A percentile compares a stretch with the other conserved stretches of the same genome.
These are phyloP conservation scores for Fraxinus baroniana DNA, from an alignment of 305 asterid genomes.

Conservation along the genomic window DNA sequence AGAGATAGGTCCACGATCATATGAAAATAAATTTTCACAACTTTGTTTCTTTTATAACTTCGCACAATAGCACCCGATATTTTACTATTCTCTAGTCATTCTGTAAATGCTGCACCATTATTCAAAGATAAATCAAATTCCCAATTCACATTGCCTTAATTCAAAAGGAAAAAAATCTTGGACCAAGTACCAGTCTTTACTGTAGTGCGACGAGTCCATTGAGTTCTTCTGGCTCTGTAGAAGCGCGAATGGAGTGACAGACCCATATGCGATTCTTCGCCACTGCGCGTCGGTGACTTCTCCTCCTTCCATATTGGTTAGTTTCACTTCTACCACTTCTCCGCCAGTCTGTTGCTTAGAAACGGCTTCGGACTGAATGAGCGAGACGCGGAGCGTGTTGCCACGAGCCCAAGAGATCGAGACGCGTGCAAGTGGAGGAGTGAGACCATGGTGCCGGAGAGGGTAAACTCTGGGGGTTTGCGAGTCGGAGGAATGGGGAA, in stretches of 20 bases:
- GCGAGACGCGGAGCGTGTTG: conserved; percentile 77
- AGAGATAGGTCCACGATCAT: not conserved
- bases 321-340: conserved; percentile 69
- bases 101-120: not conserved
- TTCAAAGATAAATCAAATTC: conserved; percentile 10
- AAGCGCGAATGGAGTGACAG: conserved; percentile 77
- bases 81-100: not conserved
- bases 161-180: not conserved
- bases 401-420: conserved; percentile 89
- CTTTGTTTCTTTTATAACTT: not conserved
- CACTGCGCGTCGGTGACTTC: conserved; percentile 57
- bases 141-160: conserved; percentile 11
- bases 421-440: conserved; percentile 56
- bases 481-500: conserved; percentile 44
- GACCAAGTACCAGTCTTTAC: conserved; percentile 53
- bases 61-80: not conserved
- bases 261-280: conserved; percentile 74
- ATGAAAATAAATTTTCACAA: not conserved
- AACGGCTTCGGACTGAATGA: conserved; percentile 44
- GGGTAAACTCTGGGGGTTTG: conserved; percentile 44
- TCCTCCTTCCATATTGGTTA: conserved; percentile 45
- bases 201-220: conserved; percentile 33
- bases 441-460: conserved; percentile 48
- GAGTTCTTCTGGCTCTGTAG: conserved; percentile 72
- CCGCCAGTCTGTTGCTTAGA: conserved; percentile 44